Percentiles rank a stretch among this genome's conserved stretches.
phyloP scores from a whole-genome alignment of 352 stramenopile species.

The Thraustochytrium sp. region DNA sequence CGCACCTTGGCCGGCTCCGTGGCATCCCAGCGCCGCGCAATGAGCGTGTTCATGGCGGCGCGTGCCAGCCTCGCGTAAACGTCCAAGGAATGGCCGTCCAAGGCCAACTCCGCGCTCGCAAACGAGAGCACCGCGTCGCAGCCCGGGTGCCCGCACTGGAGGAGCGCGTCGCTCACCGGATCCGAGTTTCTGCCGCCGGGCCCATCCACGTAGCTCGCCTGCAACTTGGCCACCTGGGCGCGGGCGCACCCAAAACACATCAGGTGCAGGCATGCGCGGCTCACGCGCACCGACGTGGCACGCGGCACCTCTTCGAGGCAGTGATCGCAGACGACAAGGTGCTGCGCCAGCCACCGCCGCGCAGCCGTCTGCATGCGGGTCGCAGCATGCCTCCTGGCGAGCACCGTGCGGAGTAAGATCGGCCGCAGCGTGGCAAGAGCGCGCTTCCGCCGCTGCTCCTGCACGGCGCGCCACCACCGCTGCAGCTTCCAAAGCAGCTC shows the following conservation, averaged over 20 bases:
- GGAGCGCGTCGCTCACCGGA: too few relatives aligned
- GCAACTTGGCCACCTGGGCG: neutral
- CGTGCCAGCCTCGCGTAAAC: too few relatives aligned
- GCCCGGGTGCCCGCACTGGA: too few relatives aligned
- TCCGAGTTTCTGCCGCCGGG: neutral
- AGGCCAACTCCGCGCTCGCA: too few relatives aligned
- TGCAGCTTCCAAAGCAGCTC: neutral
- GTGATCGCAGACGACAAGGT: neutral
- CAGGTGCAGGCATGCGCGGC: neutral
- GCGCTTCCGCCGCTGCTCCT: neutral
- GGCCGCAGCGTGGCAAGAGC: neutral
- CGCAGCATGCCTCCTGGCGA: neutral
- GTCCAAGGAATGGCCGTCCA: too few relatives aligned
- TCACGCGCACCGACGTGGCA: neutral
- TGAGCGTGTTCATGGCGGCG: too few relatives aligned
- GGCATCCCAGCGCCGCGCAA: too few relatives aligned
- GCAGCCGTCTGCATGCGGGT: neutral
- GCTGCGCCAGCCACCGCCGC: neutral
- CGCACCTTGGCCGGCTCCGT: too few relatives aligned
- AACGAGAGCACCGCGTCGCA: too few relatives aligned
- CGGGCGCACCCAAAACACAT: neutral
- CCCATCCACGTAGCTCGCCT: neutral
- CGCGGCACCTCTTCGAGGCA: neutral
- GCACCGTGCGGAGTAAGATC: neutral
- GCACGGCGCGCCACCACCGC: neutral